phyloP scores from a whole-genome alignment of 2,329 filamentous ascomycete species.

The Trichophyton rubrum region DNA sequence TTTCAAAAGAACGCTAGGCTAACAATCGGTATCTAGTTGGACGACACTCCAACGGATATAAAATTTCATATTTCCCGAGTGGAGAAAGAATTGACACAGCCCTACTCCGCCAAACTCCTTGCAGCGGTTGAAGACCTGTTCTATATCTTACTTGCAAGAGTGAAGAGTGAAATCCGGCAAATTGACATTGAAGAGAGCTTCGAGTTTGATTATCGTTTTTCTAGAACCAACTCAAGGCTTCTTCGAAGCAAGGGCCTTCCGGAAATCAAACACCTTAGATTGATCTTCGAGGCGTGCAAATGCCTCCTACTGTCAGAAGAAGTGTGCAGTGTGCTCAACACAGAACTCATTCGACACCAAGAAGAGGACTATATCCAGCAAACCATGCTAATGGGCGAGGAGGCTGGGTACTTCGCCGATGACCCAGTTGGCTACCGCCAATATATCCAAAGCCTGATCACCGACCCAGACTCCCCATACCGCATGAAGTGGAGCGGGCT shows the following conservation, averaged over 20 bases:
- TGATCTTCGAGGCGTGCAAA: slow-evolving; percentile 25
- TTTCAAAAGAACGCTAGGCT: slow-evolving; percentile 2
- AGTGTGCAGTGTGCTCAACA: slow-evolving; percentile 20
- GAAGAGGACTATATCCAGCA: slow-evolving; percentile 21
- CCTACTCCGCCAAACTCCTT: slow-evolving; percentile 21
- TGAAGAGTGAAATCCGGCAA: slow-evolving; percentile 27
- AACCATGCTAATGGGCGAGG: slow-evolving; percentile 14
- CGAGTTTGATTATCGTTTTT: slow-evolving; percentile 16
- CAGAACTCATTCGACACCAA: slow-evolving; percentile 19
- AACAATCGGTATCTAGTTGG: slow-evolving; percentile 19
- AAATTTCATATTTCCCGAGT: slow-evolving; percentile 21
- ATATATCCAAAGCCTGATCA: slow-evolving; percentile 17
- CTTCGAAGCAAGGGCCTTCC: slow-evolving; percentile 17
- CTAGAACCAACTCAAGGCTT: slow-evolving; percentile 12
- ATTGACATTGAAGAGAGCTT: slow-evolving; percentile 26
- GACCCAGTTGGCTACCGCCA: slow-evolving; percentile 23
- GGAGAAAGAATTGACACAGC: slow-evolving; percentile 20
- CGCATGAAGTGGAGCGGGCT: slow-evolving; percentile 22
- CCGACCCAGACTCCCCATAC: slow-evolving; percentile 17
- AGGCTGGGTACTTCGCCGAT: slow-evolving; percentile 12
- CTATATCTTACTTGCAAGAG: slow-evolving; percentile 25
- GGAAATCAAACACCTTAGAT: slow-evolving; percentile 24
- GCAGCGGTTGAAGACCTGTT: slow-evolving; percentile 26
- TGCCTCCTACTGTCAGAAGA: slow-evolving; percentile 19
- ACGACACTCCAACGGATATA: slow-evolving; percentile 19